These are phyloP conservation scores for Mercurialis annua DNA, from an alignment of 345 rosid genomes.

Conservation along the genomic window DNA sequence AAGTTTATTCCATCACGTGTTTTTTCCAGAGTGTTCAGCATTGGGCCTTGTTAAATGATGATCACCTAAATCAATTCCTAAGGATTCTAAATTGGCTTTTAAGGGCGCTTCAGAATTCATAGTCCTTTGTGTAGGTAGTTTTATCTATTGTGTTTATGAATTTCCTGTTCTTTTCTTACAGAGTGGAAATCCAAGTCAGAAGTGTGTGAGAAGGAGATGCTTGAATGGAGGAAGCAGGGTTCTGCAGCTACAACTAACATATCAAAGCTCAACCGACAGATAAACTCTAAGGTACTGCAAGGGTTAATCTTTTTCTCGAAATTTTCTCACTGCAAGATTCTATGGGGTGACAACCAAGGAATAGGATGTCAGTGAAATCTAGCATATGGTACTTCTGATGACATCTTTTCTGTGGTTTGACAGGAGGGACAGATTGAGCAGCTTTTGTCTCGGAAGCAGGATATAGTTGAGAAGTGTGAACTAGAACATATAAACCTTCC, in stretches of 20 bases:
- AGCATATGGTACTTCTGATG: not conserved
- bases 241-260: slow-evolving; percentile 76
- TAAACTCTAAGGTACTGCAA: slow-evolving; percentile 61
- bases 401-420: slow-evolving; percentile 26
- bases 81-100: not conserved
- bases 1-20: not conserved
- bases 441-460: slow-evolving; percentile 62
- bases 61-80: not conserved
- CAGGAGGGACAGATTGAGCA: slow-evolving; percentile 80
- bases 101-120: not conserved
- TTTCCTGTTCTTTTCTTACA: slow-evolving; percentile 30
- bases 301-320: not conserved
- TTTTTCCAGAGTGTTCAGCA: too few species aligned
- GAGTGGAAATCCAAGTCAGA: slow-evolving; percentile 88
- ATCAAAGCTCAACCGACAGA: slow-evolving; percentile 75
- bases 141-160: not conserved
- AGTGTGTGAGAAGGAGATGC: slow-evolving; percentile 82
- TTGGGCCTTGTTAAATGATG: not conserved
- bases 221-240: slow-evolving; percentile 82
- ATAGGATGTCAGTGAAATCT: not conserved
- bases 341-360: slow-evolving; percentile 6
- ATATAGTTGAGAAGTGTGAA: slow-evolving; percentile 79
- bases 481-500: slow-evolving; percentile 79
- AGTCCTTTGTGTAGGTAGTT: not conserved
- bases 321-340: slow-evolving; percentile 8